Evolutionary conservation across 192 early-diverging fungal genomes (phyloP).

Genomic region (Lobulomyces angularis): DNA sequence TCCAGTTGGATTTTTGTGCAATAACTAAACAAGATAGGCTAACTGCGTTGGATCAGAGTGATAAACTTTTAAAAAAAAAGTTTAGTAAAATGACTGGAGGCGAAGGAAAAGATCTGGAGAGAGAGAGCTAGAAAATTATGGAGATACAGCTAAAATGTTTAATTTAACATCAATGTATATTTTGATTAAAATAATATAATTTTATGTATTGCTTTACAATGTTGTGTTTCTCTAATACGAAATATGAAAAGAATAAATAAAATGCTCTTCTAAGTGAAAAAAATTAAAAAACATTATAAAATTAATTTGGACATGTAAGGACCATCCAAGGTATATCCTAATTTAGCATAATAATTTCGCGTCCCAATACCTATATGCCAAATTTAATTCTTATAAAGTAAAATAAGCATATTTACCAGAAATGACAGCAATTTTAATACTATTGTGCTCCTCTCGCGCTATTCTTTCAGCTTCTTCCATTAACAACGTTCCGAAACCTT

Average conservation of each 20-base stretch:
- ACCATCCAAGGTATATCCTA: constrained; percentile 89
- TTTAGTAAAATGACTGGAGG: neutral
- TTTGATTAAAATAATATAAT: neutral
- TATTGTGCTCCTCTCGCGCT: constrained; percentile 91
- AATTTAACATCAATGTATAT: neutral
- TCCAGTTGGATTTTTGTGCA: constrained; percentile 27
- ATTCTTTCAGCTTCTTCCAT: constrained; percentile 99
- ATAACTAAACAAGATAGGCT: constrained; percentile 25
- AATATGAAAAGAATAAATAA: too few species aligned
- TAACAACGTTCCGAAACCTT: constrained; percentile 90
- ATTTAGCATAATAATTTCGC: constrained; percentile 91
- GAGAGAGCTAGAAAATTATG: too few species aligned
- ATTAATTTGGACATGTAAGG: too few species aligned
- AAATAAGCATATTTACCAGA: constrained; percentile 37
- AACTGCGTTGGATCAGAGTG: neutral
- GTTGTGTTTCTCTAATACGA: too few species aligned
- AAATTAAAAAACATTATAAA: neutral
- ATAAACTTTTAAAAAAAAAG: neutral
- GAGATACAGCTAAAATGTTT: neutral
- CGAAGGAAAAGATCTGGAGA: too few species aligned
- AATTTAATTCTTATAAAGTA: constrained; percentile 3
- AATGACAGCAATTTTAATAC: constrained; percentile 89
- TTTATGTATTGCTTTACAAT: too few species aligned
- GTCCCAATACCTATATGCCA: constrained; percentile 69
- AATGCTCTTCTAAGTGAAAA: too few species aligned